Evolutionary conservation across 352 stramenopile genomes (phyloP).

Genomic region (Blastocystis sp.): DNA sequence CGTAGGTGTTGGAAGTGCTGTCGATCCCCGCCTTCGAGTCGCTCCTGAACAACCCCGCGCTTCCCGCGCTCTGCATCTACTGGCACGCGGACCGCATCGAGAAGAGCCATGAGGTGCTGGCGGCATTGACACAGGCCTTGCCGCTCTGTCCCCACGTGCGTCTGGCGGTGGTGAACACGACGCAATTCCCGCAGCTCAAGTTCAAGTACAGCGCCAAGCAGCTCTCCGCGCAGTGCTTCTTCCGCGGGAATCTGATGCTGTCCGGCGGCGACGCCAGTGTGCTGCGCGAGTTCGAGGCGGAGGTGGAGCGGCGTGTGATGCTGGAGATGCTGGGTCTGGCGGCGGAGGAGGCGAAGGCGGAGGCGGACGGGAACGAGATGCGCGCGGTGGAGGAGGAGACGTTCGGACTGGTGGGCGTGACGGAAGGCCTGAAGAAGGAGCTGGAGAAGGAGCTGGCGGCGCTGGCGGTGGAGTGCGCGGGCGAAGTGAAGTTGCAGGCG

Average conservation of each 20-base stretch:
- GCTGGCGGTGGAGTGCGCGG: not conserved
- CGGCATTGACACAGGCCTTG: not conserved
- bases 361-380: not conserved
- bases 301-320: not conserved
- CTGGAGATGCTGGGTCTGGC: not conserved
- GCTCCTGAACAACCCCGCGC: not conserved
- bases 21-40: not conserved
- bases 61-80: slow-evolving; percentile 30
- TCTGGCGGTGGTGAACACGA: not conserved
- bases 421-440: not conserved
- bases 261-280: not conserved
- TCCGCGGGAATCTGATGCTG: not conserved
- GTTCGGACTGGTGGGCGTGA: slow-evolving; percentile 20
- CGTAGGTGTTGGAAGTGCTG: not conserved
- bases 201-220: slow-evolving; percentile 5
- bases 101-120: slow-evolving; percentile 2
- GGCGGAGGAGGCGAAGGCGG: not conserved
- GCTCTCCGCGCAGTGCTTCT: slow-evolving; percentile 23
- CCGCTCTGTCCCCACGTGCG: not conserved
- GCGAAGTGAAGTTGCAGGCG: not conserved
- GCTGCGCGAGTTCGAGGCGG: not conserved
- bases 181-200: slow-evolving; percentile 26
- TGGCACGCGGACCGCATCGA: not conserved
- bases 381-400: not conserved
- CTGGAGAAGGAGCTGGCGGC: not conserved